Conservation (phyloP, 1,284 basidiomycete genomes). For the Microbotryum intermedium region DNA sequence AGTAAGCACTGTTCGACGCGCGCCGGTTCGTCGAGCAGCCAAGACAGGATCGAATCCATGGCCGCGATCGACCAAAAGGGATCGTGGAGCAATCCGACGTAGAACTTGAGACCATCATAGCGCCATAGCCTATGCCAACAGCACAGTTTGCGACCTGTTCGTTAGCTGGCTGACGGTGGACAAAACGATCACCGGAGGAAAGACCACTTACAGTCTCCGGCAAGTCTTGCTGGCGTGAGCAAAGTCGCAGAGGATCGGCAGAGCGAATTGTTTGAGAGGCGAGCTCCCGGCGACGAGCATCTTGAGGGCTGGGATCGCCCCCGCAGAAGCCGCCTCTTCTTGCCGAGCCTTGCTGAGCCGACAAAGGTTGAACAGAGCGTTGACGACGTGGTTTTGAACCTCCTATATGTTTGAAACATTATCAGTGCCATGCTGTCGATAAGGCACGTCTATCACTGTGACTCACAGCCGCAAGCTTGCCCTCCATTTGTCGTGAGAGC, state of each 20-base stretch:
- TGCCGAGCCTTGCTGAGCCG: conserved; percentile 87
- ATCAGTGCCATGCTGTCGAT: neutral
- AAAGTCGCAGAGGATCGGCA: conserved; percentile 91
- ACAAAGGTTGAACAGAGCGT: conserved; percentile 89
- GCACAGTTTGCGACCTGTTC: neutral
- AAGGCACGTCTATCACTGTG: neutral
- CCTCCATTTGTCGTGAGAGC: conserved; percentile 68
- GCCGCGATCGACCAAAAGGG: conserved; percentile 94
- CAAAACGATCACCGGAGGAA: neutral
- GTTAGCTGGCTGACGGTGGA: neutral
- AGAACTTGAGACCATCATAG: conserved; percentile 49
- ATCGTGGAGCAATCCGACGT: conserved; percentile 75
- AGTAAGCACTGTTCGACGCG: conserved; percentile 82
- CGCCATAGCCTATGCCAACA: conserved; percentile 32
- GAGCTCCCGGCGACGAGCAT: conserved; percentile 77
- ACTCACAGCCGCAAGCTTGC: conserved; percentile 69
- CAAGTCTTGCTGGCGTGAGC: conserved; percentile 88
- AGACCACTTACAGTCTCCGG: conserved; percentile 53
- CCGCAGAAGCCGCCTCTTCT: conserved; percentile 92
- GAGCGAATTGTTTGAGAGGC: conserved; percentile 88
- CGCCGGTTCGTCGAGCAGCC: conserved; percentile 91
- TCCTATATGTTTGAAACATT: conserved; percentile 49
- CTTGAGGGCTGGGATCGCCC: conserved; percentile 83
- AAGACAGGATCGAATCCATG: conserved; percentile 79
- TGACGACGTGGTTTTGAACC: conserved; percentile 86